Conservation (phyloP, 2,329 filamentous ascomycete genomes). For the Calonectria pauciramosa region DNA sequence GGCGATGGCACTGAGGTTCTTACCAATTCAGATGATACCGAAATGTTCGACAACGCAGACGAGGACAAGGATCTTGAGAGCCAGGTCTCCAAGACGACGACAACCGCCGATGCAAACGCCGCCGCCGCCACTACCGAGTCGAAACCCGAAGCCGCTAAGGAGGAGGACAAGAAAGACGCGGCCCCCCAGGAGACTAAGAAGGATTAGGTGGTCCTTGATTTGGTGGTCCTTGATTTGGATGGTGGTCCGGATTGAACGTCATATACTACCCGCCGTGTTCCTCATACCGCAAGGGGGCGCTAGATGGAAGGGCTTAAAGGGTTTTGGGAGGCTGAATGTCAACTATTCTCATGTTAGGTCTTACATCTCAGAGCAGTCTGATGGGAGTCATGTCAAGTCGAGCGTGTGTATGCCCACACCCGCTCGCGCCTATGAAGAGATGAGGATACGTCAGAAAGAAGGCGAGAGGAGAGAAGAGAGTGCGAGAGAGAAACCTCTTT, state of each 20-base stretch:
- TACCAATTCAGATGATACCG: constrained; percentile 88
- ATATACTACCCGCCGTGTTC: constrained; percentile 38
- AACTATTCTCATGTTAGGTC: constrained; percentile 47
- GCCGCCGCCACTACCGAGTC: constrained; percentile 41
- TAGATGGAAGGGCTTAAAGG: constrained; percentile 26
- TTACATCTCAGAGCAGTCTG: constrained; percentile 44
- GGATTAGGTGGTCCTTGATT: constrained; percentile 52
- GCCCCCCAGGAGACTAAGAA: constrained; percentile 50
- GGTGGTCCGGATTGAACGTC: constrained; percentile 35
- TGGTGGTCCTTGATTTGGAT: constrained; percentile 36
- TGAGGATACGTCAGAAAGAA: constrained; percentile 20
- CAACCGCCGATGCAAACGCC: constrained; percentile 46
- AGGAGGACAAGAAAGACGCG: constrained; percentile 45
- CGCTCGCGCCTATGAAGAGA: constrained; percentile 32
- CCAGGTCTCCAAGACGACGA: constrained; percentile 77
- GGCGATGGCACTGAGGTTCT: constrained; percentile 95
- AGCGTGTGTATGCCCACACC: constrained; percentile 31
- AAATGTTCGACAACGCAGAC: constrained; percentile 91
- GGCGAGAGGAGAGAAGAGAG: constrained; percentile 34
- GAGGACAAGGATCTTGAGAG: constrained; percentile 89
- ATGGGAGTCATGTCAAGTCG: constrained; percentile 44
- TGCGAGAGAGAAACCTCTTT: constrained; percentile 43
- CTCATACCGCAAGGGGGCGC: constrained; percentile 31
- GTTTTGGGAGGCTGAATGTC: constrained; percentile 36
- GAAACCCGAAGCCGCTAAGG: constrained; percentile 41